Evolutionary conservation across 2,329 filamentous ascomycete genomes (phyloP).

Genomic region (Graphiopsis chlorocephala): DNA sequence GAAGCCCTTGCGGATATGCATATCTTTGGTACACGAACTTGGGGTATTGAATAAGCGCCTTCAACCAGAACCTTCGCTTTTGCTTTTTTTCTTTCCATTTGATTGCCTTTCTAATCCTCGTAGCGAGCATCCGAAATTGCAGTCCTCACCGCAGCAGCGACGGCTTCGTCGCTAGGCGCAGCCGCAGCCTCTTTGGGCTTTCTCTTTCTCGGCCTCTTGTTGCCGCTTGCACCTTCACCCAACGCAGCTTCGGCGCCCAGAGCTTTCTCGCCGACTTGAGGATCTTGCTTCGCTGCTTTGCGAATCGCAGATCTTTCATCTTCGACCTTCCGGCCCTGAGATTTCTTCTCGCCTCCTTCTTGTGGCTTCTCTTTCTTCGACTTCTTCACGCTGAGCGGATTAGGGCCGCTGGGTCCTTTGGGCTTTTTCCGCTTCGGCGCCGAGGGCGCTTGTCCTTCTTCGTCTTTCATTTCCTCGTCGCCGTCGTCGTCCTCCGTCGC

Average conservation of each 20-base stretch:
- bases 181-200: conserved; percentile 24
- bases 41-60: neutral
- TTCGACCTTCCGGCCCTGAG: conserved; percentile 20
- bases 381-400: conserved; percentile 70
- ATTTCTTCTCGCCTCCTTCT: conserved; percentile 15
- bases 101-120: neutral
- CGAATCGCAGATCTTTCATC: conserved; percentile 23
- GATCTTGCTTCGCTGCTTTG: conserved; percentile 29
- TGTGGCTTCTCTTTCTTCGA: conserved; percentile 51
- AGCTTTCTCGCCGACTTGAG: conserved; percentile 21
- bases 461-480: conserved; percentile 24
- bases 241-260: conserved; percentile 11
- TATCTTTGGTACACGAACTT: neutral
- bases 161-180: neutral
- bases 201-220: conserved; percentile 28
- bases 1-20: neutral
- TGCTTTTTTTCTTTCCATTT: neutral
- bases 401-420: conserved; percentile 65
- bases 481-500: conserved; percentile 29
- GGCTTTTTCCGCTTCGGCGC: conserved; percentile 53
- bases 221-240: neutral
- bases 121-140: neutral
- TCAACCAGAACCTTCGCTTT: neutral
- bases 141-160: neutral
- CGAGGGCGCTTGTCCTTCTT: conserved; percentile 34